Conservation (phyloP, 78 protist species). For the Corallochytrium limacisporum region DNA sequence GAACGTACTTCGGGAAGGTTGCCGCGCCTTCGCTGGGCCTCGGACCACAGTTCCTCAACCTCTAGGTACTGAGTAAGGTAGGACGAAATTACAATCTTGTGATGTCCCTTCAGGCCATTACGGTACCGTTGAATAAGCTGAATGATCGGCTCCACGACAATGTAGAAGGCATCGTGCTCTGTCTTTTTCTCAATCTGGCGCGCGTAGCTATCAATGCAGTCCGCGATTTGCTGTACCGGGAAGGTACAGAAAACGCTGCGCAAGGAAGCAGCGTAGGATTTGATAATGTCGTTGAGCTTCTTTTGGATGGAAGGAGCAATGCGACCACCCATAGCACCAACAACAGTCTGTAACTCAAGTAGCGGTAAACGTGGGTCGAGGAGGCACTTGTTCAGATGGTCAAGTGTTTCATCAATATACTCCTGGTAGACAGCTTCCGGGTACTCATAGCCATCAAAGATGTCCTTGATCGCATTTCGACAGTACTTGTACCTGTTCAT, state of each 20-base stretch:
- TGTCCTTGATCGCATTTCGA: not conserved
- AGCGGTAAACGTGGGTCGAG: not conserved
- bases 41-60: slow-evolving; percentile 9
- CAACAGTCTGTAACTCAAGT: not conserved
- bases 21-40: too few relatives aligned
- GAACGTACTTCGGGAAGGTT: too few relatives aligned
- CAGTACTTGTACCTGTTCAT: not conserved
- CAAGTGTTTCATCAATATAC: not conserved
- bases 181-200: not conserved
- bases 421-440: not conserved
- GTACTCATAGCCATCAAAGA: not conserved
- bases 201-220: not conserved
- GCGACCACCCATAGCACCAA: not conserved
- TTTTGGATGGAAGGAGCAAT: not conserved
- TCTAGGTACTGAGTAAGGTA: slow-evolving; percentile 8
- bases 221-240: slow-evolving; percentile 3
- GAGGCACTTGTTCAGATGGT: not conserved
- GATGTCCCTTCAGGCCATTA: slow-evolving; percentile 12
- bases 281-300: not conserved
- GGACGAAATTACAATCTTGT: not conserved
- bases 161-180: slow-evolving; percentile 15
- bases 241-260: not conserved
- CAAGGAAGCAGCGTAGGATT: not conserved
- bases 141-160: slow-evolving; percentile 10
- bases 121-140: slow-evolving; percentile 17